Conservation (phyloP, 768 basidiomycete genomes). For the Agaricus sinodeliciosus region DNA sequence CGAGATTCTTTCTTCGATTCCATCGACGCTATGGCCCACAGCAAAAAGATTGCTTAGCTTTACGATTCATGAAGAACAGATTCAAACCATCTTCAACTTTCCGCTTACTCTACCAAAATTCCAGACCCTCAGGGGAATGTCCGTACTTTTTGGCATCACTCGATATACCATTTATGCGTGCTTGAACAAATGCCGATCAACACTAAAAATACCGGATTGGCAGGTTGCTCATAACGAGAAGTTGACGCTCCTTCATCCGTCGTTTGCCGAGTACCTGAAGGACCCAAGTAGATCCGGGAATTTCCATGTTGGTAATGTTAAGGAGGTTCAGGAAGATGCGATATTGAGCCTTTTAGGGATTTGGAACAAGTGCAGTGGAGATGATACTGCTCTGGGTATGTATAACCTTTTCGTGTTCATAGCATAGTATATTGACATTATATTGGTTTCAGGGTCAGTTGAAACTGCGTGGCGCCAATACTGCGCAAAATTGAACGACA, state of each 20-base stretch:
- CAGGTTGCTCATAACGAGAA: neutral
- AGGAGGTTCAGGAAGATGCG: neutral
- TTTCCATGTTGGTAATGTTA: constrained; percentile 9
- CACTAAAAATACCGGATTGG: neutral
- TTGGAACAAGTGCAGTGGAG: neutral
- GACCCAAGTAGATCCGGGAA: neutral
- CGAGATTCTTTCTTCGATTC: neutral
- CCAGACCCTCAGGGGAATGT: neutral
- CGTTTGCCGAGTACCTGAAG: constrained; percentile 20
- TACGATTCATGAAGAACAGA: neutral
- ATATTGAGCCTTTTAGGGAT: neutral
- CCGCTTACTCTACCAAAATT: neutral
- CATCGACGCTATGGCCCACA: neutral
- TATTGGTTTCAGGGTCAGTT: too few relatives aligned
- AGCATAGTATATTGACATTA: too few relatives aligned
- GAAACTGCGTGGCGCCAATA: too few relatives aligned
- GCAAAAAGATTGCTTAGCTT: neutral
- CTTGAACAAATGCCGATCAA: neutral
- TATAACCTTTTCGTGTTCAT: too few relatives aligned
- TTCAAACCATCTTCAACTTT: neutral
- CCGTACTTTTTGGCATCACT: neutral
- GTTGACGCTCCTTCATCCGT: constrained; percentile 23
- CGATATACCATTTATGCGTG: neutral
- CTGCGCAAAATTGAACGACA: too few relatives aligned
- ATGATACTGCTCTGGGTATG: too few relatives aligned